These are phyloP conservation scores for Lindgomyces ingoldianus DNA, from an alignment of 495 filamentous ascomycete species.

Conservation along the genomic window DNA sequence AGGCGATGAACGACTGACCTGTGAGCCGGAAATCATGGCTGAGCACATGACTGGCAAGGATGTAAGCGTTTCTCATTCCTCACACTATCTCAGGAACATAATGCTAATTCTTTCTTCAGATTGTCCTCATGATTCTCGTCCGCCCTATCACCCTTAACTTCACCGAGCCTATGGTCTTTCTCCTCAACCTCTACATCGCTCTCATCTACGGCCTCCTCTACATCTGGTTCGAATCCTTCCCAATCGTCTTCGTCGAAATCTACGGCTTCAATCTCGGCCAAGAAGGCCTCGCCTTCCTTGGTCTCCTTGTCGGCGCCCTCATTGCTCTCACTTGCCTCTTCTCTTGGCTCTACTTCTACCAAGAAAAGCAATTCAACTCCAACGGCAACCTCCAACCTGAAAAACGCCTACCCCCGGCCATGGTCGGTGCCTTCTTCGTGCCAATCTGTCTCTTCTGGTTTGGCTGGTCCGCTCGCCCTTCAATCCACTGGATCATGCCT, in stretches of 20 bases:
- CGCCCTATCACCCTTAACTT: constrained; percentile 48
- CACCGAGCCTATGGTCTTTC: constrained; percentile 54
- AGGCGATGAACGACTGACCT: constrained; percentile 42
- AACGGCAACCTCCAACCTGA: constrained; percentile 50
- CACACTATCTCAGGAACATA: background rate
- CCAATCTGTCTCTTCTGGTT: constrained; percentile 55
- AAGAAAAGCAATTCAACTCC: constrained; percentile 48
- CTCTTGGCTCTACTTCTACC: constrained; percentile 47
- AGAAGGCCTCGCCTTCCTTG: constrained; percentile 55
- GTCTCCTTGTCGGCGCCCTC: constrained; percentile 50
- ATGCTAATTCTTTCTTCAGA: background rate
- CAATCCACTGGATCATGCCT: constrained; percentile 57
- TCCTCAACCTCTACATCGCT: constrained; percentile 56
- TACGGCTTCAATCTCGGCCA: constrained; percentile 53
- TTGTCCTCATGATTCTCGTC: constrained; percentile 44
- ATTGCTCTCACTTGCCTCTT: constrained; percentile 52
- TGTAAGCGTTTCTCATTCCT: no score
- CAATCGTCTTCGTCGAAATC: constrained; percentile 53
- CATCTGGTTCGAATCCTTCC: constrained; percentile 61
- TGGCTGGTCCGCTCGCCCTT: constrained; percentile 49
- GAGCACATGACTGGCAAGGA: constrained; percentile 45
- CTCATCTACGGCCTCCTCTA: constrained; percentile 58
- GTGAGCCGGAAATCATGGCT: constrained; percentile 42
- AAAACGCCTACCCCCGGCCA: constrained; percentile 48
- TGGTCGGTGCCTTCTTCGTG: constrained; percentile 50